Evolutionary conservation across 306 rosid genomes (phyloP).

Genomic region (Oxytropis ochrocephala): DNA sequence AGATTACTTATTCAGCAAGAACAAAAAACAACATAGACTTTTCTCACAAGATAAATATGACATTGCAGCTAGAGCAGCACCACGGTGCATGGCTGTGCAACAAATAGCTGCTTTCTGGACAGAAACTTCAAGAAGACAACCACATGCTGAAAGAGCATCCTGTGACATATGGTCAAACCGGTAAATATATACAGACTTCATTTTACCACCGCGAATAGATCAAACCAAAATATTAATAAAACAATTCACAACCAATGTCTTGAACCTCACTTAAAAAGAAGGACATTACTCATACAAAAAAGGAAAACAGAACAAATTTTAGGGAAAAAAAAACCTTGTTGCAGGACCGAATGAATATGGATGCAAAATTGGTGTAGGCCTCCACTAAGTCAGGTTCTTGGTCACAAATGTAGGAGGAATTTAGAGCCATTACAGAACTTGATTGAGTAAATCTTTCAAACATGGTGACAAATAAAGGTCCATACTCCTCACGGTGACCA

Average conservation of each 20-base stretch:
- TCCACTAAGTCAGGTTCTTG: conserved; percentile 99
- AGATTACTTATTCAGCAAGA: conserved; percentile 1
- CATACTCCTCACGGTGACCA: conserved; percentile 77
- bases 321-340: conserved; percentile 47
- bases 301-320: background rate
- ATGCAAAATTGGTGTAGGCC: conserved; percentile 88
- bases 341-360: conserved; percentile 67
- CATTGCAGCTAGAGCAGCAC: conserved; percentile 97
- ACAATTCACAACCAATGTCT: background rate
- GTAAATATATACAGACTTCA: conserved; percentile 13
- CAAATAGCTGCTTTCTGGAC: conserved; percentile 91
- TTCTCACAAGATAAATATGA: conserved; percentile 88
- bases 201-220: conserved; percentile 6
- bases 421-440: conserved; percentile 81
- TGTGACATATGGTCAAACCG: conserved; percentile 34
- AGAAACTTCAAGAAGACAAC: conserved; percentile 81
- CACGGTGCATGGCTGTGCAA: conserved; percentile 99
- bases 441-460: conserved; percentile 91
- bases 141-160: conserved; percentile 72
- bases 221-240: conserved; percentile 5
- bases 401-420: conserved; percentile 89
- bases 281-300: background rate
- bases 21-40: background rate
- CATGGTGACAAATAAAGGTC: conserved; percentile 67
- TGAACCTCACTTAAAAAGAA: conserved; percentile 2